Base-by-base conservation (phyloP, 352 stramenopile genomes). In the Phytophthora agathidicida region DNA sequence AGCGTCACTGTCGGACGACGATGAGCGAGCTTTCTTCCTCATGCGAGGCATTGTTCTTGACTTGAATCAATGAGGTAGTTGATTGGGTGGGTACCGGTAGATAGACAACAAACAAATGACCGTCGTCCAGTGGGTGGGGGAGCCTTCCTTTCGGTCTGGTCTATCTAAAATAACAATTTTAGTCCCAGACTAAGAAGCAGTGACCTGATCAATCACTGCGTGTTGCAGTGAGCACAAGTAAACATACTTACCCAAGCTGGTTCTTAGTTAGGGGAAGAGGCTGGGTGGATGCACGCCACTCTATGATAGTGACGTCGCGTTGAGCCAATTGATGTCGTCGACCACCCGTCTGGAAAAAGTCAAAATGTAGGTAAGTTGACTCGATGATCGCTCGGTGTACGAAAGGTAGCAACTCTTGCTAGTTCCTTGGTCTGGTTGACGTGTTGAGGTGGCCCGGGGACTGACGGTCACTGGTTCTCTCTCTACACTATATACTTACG, bases 161-260 rank as follows among this genome's bases (percentile, higher is more conserved):
- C 58, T 58, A 62, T n/a, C n/a, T n/a, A 65, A 46, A 71, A 74
- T 62, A 60, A 68, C 51, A 65, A 52, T 43, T 32, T 60, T 61
- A 67, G 45, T 60, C 35, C 24, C 22, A 9, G 42, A 66, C 38
- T 65, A 51, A 65, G 63, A 65, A 56, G 36, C n/a, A 16, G 13
- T 54, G 46, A 58, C n/a, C n/a, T n/a, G n/a, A n/a, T n/a, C n/a
- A n/a, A n/a, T 42, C 33, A 55, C 26, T 43, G 8, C 39, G 24
- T 33, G 11, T 49, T 50, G 55, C 13, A 44, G 24, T 39, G 10
- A 11, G n/a, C n/a, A n/a, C n/a, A n/a, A n/a, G n/a, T n/a, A n/a
- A 31, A 42, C 19, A 44, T 31, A 52, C 30, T 37, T 38, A 52
- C 52, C 42, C 14, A 28, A 33, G 1, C 22, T 28, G 38, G 52